A percentile compares a stretch with the other conserved stretches of the same genome.
phyloP scores from a whole-genome alignment of 129 eudicot species.

The Centaurea solstitialis region DNA sequence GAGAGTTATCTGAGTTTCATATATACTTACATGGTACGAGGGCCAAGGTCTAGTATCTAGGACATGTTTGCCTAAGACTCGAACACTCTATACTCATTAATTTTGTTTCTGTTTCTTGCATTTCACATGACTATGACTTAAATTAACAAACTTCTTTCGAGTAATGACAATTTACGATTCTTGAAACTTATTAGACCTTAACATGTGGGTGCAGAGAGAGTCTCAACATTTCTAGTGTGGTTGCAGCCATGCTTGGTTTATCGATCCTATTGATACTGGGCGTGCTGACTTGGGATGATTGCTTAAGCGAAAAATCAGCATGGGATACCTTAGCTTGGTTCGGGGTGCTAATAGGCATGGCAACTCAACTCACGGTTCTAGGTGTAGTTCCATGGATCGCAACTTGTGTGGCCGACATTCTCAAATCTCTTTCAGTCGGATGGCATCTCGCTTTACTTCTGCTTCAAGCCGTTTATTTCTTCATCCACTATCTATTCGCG shows the following conservation, averaged over 20 bases:
- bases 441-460: slow-evolving; percentile 55
- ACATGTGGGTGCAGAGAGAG: slow-evolving; percentile 49
- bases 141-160: background rate
- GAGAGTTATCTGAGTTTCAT: background rate
- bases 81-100: background rate
- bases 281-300: slow-evolving; percentile 82
- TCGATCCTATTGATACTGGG: slow-evolving; percentile 63
- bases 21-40: background rate
- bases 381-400: slow-evolving; percentile 87
- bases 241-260: slow-evolving; percentile 87
- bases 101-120: background rate
- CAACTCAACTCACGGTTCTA: slow-evolving; percentile 58
- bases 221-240: slow-evolving; percentile 58
- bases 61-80: background rate
- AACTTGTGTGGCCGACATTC: slow-evolving; percentile 46
- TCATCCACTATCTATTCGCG: slow-evolving; percentile 82
- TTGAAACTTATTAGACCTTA: background rate
- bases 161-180: background rate
- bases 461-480: slow-evolving; percentile 79
- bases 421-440: slow-evolving; percentile 53
- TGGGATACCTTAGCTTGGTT: slow-evolving; percentile 93
- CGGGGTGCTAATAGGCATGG: slow-evolving; percentile 81
- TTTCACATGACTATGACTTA: background rate
- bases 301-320: slow-evolving; percentile 78
- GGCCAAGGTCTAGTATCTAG: background rate